phyloP scores from a whole-genome alignment of 129 eudicot species.

The Flaveria brownii region DNA sequence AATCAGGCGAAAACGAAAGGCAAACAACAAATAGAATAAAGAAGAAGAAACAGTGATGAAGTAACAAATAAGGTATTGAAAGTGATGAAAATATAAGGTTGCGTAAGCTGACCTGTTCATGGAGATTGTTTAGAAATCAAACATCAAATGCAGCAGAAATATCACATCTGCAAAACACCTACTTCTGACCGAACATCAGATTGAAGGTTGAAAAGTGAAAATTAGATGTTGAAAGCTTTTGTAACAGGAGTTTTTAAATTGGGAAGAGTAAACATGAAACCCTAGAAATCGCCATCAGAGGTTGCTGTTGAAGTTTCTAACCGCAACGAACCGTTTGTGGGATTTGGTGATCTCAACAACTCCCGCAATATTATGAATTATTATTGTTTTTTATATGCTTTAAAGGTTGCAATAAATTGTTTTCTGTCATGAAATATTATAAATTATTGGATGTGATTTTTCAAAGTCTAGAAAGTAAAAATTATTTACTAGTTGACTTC shows the following conservation, averaged over 20 bases:
- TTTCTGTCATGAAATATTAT: too few species aligned
- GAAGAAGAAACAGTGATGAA: constrained; percentile 22
- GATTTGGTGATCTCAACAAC: constrained; percentile 19
- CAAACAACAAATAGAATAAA: constrained; percentile 28
- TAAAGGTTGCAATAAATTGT: neutral
- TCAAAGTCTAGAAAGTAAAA: too few species aligned
- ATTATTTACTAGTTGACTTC: too few species aligned
- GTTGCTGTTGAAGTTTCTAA: constrained; percentile 34
- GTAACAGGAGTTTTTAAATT: constrained; percentile 2
- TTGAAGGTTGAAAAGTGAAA: constrained; percentile 24
- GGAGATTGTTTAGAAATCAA: constrained; percentile 17
- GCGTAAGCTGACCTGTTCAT: constrained; percentile 39
- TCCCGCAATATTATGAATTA: constrained; percentile 9
- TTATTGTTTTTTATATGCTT: neutral
- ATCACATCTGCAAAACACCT: constrained; percentile 52
- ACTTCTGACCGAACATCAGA: constrained; percentile 50
- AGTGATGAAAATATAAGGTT: constrained; percentile 14
- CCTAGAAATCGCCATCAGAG: constrained; percentile 35
- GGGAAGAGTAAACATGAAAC: constrained; percentile 14
- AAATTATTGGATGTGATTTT: too few species aligned
- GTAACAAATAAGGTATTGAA: constrained; percentile 22
- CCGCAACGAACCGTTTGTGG: constrained; percentile 5
- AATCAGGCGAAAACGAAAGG: constrained; percentile 47
- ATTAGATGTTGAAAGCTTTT: constrained; percentile 18
- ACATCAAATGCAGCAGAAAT: constrained; percentile 36